These are phyloP conservation scores for Dactylellina sp. DNA, from an alignment of 2,329 filamentous ascomycete genomes.

Conservation along the genomic window DNA sequence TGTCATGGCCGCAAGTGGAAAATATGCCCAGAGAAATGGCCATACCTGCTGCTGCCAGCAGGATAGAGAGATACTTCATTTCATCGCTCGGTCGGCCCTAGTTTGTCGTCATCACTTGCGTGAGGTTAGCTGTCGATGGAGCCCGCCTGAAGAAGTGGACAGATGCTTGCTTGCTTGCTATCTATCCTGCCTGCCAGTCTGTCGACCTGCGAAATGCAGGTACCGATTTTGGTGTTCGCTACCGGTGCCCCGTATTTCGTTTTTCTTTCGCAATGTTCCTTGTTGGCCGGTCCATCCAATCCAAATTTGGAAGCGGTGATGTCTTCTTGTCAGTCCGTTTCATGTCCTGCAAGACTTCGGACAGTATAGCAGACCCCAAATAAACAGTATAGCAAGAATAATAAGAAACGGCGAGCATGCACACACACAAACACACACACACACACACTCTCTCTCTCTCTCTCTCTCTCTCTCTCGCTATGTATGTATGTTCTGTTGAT, in stretches of 20 bases:
- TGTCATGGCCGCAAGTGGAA: no score
- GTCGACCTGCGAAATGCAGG: conserved; percentile 48
- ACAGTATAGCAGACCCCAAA: not conserved
- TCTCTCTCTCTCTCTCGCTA: no score
- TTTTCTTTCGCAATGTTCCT: conserved; percentile 40
- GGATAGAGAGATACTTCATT: no score
- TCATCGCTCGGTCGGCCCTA: conserved; percentile 28
- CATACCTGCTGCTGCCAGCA: no score
- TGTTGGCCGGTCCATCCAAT: conserved; percentile 18
- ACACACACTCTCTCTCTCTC: no score
- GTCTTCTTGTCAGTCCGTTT: conserved; percentile 48
- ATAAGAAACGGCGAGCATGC: conserved; percentile 48
- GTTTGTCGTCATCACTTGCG: conserved; percentile 47
- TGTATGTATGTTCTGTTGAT: conserved; percentile 17
- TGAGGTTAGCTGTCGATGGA: conserved; percentile 9
- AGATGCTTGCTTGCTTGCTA: conserved; percentile 6
- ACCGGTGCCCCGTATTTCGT: conserved; percentile 24
- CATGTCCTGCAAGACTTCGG: conserved; percentile 45
- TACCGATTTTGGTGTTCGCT: conserved; percentile 46
- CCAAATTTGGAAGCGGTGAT: conserved; percentile 52
- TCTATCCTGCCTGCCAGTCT: conserved; percentile 13
- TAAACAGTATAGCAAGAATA: conserved; percentile 15
- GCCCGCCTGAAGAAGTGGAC: not conserved
- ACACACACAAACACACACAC: no score
- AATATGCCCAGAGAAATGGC: no score